These are phyloP conservation scores for Pluteus cervinus DNA, from an alignment of 768 basidiomycete species.

Conservation along the genomic window DNA sequence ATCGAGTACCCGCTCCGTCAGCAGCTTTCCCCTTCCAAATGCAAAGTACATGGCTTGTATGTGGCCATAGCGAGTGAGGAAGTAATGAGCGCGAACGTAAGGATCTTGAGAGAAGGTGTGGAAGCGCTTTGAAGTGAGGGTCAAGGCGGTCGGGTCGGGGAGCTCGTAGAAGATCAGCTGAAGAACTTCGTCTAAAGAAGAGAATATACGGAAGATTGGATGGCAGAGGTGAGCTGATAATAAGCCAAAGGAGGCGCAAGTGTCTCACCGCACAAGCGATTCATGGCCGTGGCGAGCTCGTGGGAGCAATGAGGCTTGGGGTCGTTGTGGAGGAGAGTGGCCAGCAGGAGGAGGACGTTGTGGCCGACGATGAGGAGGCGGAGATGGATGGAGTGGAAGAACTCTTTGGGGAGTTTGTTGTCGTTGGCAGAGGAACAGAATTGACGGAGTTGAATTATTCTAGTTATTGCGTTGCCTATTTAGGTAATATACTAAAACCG, in stretches of 20 bases:
- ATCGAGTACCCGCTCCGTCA: slow-evolving; percentile 63
- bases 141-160: slow-evolving; percentile 55
- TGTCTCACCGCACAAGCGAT: slow-evolving; percentile 65
- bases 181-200: slow-evolving; percentile 51
- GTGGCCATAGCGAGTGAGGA: slow-evolving; percentile 65
- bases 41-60: slow-evolving; percentile 71
- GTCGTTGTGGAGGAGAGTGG: slow-evolving; percentile 8
- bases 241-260: slow-evolving; percentile 22
- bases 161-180: slow-evolving; percentile 72
- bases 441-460: slow-evolving; percentile 44
- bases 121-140: slow-evolving; percentile 52
- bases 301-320: slow-evolving; percentile 12
- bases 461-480: slow-evolving; percentile 20
- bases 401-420: slow-evolving; percentile 14
- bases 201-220: slow-evolving; percentile 9
- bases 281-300: slow-evolving; percentile 32
- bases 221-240: slow-evolving; percentile 2
- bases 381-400: slow-evolving; percentile 9
- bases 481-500: slow-evolving; percentile 22
- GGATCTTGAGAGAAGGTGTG: slow-evolving; percentile 62
- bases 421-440: slow-evolving; percentile 14
- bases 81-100: slow-evolving; percentile 74
- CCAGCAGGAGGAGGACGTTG: slow-evolving; percentile 2
- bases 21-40: slow-evolving; percentile 62
- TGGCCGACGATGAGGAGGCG: slow-evolving; percentile 8